Conservation (phyloP, 352 stramenopile species). For the Globisporangium nagaii region DNA sequence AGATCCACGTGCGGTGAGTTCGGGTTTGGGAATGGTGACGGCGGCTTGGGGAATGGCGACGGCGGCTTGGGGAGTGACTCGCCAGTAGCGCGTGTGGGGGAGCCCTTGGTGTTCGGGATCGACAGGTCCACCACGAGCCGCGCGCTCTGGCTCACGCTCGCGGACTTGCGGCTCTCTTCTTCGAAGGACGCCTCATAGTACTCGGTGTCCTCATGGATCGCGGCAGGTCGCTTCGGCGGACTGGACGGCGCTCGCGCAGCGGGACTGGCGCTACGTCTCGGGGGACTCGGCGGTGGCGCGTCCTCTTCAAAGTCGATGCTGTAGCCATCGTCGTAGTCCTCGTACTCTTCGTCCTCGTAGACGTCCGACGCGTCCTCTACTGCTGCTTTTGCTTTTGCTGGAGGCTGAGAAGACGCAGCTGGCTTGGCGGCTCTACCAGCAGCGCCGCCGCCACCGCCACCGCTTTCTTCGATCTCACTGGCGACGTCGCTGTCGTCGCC, state of each 20-base stretch:
- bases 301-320: slow-evolving; percentile 70
- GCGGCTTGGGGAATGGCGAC: neutral
- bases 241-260: neutral
- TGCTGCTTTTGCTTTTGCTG: slow-evolving; percentile 6
- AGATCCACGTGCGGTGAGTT: slow-evolving; percentile 38
- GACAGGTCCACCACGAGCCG: slow-evolving; percentile 59
- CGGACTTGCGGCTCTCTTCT: slow-evolving; percentile 50
- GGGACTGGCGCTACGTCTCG: neutral
- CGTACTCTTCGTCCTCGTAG: slow-evolving; percentile 29
- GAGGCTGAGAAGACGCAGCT: neutral
- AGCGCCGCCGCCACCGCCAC: slow-evolving; percentile 9
- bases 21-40: slow-evolving; percentile 10
- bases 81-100: slow-evolving; percentile 15
- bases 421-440: neutral
- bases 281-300: neutral
- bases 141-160: slow-evolving; percentile 27
- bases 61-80: neutral
- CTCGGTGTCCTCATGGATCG: slow-evolving; percentile 29
- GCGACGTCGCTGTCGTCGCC: slow-evolving; percentile 37
- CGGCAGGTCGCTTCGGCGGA: slow-evolving; percentile 1
- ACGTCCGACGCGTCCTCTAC: slow-evolving; percentile 9
- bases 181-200: slow-evolving; percentile 71
- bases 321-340: slow-evolving; percentile 55
- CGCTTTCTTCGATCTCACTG: slow-evolving; percentile 51
- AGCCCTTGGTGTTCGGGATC: slow-evolving; percentile 37